Evolutionary conservation across 768 basidiomycete genomes (phyloP), one percentile per base, ranked within the genome.

Genomic region (Tulasnella calospora): DNA sequence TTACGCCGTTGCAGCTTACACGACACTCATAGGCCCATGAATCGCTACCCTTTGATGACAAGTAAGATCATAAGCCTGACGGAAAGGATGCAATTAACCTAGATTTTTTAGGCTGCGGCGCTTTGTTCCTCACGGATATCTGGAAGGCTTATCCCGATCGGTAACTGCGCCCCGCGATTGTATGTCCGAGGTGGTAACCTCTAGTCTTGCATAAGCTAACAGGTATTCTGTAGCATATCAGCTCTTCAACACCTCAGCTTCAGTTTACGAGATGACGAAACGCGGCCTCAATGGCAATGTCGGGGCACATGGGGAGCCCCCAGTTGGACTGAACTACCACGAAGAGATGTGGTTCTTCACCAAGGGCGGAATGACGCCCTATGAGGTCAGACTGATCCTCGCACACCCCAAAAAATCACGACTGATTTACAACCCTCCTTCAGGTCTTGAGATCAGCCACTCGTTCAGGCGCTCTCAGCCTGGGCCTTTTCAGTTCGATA

Each of bases 241-340:
- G 5, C 79, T 92, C 1, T 92, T 89, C 83, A 93, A 93, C 81
- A 91, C 90, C 5, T 92, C 92, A 8, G 84, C 84, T 15, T 92
- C 92, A 3, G 87, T 90, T 13, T 90, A 91, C 0, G 89, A 89
- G 81, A 91, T 93, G 91, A 89, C 92, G 27, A 83, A 87, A 38
- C 88, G 86, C 77, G 92, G 92, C 17, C 83, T 92, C 21, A 85
- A 86, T 35, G 86, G 89, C 3, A 89, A 91, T 80, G 90, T 93
- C 78, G 92, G 92, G 33, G 92, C 92, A 0, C 92, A 93, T 81
- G 92, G 92, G 23, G 85, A 81, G 77, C 88, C 89, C 2, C 92
- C 92, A 0, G 83, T 92, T 15, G 92, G 92, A 0, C 82, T 90
- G n/a, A 92, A 91, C 84, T 94, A 93, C 80, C 92, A 93, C 79